These are phyloP conservation scores for Yamadazyma diddensiae DNA, from an alignment of 1,139 yeast species.

Conservation along the genomic window DNA sequence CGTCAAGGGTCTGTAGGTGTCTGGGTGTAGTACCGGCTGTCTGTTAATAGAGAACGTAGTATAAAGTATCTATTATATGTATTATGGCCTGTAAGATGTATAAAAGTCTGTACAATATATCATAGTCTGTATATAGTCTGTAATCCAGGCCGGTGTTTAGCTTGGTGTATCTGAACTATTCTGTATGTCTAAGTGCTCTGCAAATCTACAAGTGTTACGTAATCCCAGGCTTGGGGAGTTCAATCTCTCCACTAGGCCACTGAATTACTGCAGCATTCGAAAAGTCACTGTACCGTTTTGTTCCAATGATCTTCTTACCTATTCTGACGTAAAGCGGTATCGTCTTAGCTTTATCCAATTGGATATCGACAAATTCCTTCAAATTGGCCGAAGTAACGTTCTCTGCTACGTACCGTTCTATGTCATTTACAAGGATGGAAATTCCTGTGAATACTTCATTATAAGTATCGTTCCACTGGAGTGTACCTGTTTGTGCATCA, in stretches of 20 bases:
- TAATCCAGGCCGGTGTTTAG: too few relatives aligned
- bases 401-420: slow-evolving; percentile 68
- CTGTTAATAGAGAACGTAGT: too few relatives aligned
- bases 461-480: slow-evolving; percentile 30
- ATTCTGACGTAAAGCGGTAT: slow-evolving; percentile 50
- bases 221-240: slow-evolving; percentile 43
- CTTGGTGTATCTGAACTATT: too few relatives aligned
- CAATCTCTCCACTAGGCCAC: slow-evolving; percentile 58
- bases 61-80: too few relatives aligned
- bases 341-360: slow-evolving; percentile 29
- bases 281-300: slow-evolving; percentile 46
- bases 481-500: slow-evolving; percentile 27
- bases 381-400: slow-evolving; percentile 40
- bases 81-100: too few relatives aligned
- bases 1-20: too few relatives aligned
- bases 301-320: slow-evolving; percentile 47
- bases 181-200: neutral
- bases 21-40: too few relatives aligned
- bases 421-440: slow-evolving; percentile 71
- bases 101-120: too few relatives aligned
- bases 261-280: slow-evolving; percentile 54
- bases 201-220: slow-evolving; percentile 19
- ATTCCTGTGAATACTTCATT: slow-evolving; percentile 40
- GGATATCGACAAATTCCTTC: slow-evolving; percentile 30
- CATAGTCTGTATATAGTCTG: too few relatives aligned